These are phyloP conservation scores for Leishmania aethiopica DNA, from an alignment of 208 protist genomes.

Conservation along the genomic window DNA sequence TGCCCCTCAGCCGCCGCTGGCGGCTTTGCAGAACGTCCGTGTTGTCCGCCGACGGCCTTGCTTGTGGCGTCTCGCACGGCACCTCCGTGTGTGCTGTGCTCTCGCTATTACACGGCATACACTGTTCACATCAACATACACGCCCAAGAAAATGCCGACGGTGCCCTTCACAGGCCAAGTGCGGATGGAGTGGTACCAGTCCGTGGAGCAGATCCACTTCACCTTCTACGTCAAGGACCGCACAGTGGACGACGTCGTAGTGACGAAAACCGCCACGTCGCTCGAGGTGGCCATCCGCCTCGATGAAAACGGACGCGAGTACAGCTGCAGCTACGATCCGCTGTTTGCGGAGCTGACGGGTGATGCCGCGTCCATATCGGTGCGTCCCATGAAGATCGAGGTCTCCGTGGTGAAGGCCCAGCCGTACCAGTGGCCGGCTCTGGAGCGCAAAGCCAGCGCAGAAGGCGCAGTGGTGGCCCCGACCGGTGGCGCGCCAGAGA, in stretches of 20 bases:
- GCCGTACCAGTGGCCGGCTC: constrained; percentile 70
- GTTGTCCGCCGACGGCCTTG: background rate
- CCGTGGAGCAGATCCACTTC: constrained; percentile 58
- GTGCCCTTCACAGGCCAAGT: constrained; percentile 55
- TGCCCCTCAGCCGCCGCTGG: background rate
- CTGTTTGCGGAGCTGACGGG: constrained; percentile 59
- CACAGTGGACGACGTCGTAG: constrained; percentile 51
- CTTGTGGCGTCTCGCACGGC: background rate
- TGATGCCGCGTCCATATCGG: constrained; percentile 34
- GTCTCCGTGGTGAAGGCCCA: constrained; percentile 61
- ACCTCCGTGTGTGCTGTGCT: background rate
- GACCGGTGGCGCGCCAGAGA: constrained; percentile 6
- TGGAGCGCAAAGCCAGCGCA: constrained; percentile 43
- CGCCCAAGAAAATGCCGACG: constrained; percentile 31
- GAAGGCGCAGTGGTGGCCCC: constrained; percentile 5
- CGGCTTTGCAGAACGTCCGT: background rate
- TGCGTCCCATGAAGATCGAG: constrained; percentile 91
- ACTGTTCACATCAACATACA: background rate
- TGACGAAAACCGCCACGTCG: constrained; percentile 37
- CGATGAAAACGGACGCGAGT: constrained; percentile 66
- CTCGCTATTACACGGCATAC: background rate
- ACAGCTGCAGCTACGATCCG: constrained; percentile 63
- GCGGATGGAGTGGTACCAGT: constrained; percentile 93
- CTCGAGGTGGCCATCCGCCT: constrained; percentile 64
- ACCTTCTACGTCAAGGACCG: constrained; percentile 89